These are phyloP conservation scores for Cyclostephanos invisitatus DNA, from an alignment of 108 stramenopile species.

Conservation along the genomic window DNA sequence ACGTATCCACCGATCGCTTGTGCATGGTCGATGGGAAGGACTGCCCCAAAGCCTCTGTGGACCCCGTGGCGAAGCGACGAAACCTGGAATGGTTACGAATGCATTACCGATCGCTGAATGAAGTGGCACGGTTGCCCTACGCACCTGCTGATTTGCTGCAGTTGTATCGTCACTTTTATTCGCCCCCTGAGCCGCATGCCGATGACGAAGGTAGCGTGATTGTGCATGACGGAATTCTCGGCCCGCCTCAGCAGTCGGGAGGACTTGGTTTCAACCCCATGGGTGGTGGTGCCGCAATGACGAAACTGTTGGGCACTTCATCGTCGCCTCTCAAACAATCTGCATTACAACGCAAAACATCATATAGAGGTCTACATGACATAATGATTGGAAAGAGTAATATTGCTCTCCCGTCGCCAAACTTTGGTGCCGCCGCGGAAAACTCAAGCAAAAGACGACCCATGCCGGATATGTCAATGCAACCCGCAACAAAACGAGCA, in stretches of 20 bases:
- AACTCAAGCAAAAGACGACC: constrained; percentile 52
- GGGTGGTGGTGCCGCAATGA: constrained; percentile 1
- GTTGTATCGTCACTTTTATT: constrained; percentile 79
- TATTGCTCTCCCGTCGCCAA: constrained; percentile 9
- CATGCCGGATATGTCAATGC: constrained; percentile 51
- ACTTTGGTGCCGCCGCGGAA: constrained; percentile 28
- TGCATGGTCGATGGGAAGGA: constrained; percentile 45
- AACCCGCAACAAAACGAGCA: constrained; percentile 70
- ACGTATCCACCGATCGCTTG: constrained; percentile 33
- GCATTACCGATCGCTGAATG: constrained; percentile 64
- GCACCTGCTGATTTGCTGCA: constrained; percentile 77
- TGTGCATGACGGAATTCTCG: constrained; percentile 17
- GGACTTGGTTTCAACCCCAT: constrained; percentile 53
- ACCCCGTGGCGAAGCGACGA: constrained; percentile 54
- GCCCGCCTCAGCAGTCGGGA: constrained; percentile 2
- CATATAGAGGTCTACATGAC: constrained; percentile 56
- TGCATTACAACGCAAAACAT: constrained; percentile 73
- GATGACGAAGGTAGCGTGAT: constrained; percentile 58
- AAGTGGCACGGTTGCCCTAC: constrained; percentile 68
- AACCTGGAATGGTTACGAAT: constrained; percentile 72
- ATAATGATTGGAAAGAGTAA: constrained; percentile 30
- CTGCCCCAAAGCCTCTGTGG: constrained; percentile 41
- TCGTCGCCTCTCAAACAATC: constrained; percentile 13
- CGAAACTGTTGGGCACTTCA: background rate
- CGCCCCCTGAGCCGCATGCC: constrained; percentile 46